Evolutionary conservation across 768 basidiomycete genomes (phyloP), one percentile per base, ranked within the genome.

Genomic region (Amanita pallidorosea): DNA sequence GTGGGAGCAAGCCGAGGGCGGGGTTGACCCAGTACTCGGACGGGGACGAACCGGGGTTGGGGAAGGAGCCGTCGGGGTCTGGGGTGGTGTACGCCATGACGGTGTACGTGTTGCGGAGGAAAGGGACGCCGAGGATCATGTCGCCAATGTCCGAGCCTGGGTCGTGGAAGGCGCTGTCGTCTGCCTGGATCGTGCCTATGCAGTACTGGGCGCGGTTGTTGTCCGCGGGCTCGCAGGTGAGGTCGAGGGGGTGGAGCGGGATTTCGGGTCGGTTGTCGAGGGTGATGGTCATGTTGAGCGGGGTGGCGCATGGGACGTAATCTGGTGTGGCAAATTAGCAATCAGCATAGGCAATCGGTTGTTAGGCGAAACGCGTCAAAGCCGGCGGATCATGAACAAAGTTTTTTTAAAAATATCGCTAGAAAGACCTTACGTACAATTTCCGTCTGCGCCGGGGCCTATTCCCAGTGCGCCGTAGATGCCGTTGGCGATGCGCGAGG

Each of bases 91-190:
- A 87, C 1, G 81, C 81, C 74, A 88, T 76, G 55, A 91, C 85
- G 11, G 78, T 82, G 60, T 91, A 90, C 3, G 79, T 73, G 58
- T 81, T 88, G 9, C 85, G 74, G 58, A 90, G 66, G 61, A 90
- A 90, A 0, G 87, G 80, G 0, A 87, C 83, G 36, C 86, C 88
- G 35, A 90, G 79, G 52, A 90, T 70, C 67, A 90, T 81, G 62
- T 89, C 87, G 1, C 76, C 80, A 15, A 78, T 65, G 12, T 54
- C 57, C 3, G 67, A 63, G 13, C 56, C 51, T 0, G 70, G 56
- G 2, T 57, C 60, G 9, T 63, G 56, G 41, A 85, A 71, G 8
- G 63, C 53, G 37, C 76, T 72, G 13, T 71, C 74, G 22, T 31
- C 9, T 2, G 77, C 61, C 58, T 88, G 86, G 55, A 89, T 84